Conservation (phyloP, 2,329 filamentous ascomycete genomes). For the Orbilia blumenaviensis region DNA sequence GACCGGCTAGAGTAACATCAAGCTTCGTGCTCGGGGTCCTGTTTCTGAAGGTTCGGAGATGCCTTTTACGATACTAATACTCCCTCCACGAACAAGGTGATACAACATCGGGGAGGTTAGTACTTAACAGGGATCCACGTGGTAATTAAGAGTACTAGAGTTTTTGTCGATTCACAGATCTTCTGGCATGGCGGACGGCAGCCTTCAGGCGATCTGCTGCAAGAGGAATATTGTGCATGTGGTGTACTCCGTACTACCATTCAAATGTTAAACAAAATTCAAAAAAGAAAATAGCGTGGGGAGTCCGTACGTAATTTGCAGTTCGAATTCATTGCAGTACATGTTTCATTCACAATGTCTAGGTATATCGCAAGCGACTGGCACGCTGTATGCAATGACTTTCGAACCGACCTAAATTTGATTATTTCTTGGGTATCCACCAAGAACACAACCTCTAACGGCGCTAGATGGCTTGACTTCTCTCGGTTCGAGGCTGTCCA, state of each 20-base stretch:
- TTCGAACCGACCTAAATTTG: constrained; percentile 12
- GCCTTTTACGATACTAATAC: constrained; percentile 28
- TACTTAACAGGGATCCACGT: constrained; percentile 20
- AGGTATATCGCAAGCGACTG: constrained; percentile 1
- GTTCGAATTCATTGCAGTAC: no score
- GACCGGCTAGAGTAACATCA: neutral
- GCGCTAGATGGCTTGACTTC: neutral
- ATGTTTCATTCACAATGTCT: constrained; percentile 41
- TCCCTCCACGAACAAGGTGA: neutral
- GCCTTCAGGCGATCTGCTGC: constrained; percentile 44
- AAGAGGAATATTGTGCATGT: neutral
- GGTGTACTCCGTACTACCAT: no score
- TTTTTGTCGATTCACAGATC: constrained; percentile 8
- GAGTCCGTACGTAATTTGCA: constrained; percentile 14
- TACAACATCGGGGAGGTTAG: neutral
- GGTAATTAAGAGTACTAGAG: constrained; percentile 39
- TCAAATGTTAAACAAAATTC: neutral
- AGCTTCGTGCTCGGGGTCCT: neutral
- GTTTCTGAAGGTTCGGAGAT: constrained; percentile 26
- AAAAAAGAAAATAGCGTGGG: neutral
- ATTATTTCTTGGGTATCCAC: constrained; percentile 3
- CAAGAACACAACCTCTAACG: constrained; percentile 17
- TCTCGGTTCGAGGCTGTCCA: no score
- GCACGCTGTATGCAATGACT: neutral
- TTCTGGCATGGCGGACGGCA: constrained; percentile 31